Evolutionary conservation across 345 rosid genomes (phyloP), one percentile per base, ranked within the genome.

Genomic region (Brassica carinata): DNA sequence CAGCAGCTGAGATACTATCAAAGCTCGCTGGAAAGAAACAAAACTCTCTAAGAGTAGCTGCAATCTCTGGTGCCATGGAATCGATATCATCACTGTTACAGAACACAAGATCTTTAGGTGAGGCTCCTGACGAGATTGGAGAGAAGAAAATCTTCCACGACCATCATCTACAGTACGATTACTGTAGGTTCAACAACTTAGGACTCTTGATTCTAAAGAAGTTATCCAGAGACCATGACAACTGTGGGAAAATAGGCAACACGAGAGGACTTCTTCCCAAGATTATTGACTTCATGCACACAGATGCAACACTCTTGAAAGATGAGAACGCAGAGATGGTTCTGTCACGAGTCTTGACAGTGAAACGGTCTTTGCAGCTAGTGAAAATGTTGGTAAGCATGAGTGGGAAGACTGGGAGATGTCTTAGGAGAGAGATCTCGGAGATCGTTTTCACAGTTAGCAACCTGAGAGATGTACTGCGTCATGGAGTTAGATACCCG

Each of bases 21-120:
- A 89, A 85, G 73, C 82, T 94, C 2, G 94, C 94, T 0, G 88
- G 97, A 2, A 91, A 87, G 83, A 94, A 89, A 78, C 98, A 93
- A 38, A 92, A 91, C 80, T 86, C 95, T 5, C 84, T 94, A 0
- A 85, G 98, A 14, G 95, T 94, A 6, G 87, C 97, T 0, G 97
- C 95, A 66, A 91, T 92, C 70, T 90, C 97, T 15, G 98, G 98
- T 0, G 94, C 98, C 8, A 87, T 94, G 97, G 97, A 94, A 81
- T 94, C 98, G 1, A 92, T 94, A 51, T 91, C 97, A 48, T 92
- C 97, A 34, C 83, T 94, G 33, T 90, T 94, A 33, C 91, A 91
- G 78, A 88, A 72, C 14, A 86, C 77, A 7, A 81, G 97, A 79
- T 71, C 70, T 73, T 83, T 75, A 15, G 77, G 85, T 31, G 81